Percentiles rank a stretch among this genome's conserved stretches.
phyloP scores from a whole-genome alignment of 345 rosid species.

The Citrus trifoliata region DNA sequence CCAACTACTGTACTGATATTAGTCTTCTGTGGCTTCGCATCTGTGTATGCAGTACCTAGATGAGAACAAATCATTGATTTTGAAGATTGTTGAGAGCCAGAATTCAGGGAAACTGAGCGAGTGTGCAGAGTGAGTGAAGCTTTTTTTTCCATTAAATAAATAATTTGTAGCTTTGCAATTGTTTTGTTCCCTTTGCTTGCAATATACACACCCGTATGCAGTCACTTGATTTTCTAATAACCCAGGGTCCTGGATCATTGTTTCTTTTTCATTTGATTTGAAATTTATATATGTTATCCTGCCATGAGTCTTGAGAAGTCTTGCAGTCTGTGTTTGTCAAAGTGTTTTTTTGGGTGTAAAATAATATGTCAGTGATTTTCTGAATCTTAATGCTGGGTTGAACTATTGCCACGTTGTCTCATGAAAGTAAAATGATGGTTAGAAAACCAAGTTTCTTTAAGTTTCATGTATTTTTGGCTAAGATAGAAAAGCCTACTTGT shows the following conservation, averaged over 20 bases:
- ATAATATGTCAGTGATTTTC: background rate
- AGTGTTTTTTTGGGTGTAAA: background rate
- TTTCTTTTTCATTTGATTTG: background rate
- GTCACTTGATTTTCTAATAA: background rate
- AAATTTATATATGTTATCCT: background rate
- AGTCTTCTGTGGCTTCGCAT: background rate
- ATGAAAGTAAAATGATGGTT: background rate
- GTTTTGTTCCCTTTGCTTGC: background rate
- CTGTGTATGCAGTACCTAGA: constrained; percentile 78
- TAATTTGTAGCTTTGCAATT: background rate
- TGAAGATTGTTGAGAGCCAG: constrained; percentile 99
- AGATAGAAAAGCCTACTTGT: background rate
- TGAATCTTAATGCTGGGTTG: background rate
- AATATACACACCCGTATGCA: background rate
- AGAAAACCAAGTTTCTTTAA: background rate
- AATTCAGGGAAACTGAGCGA: constrained; percentile 89
- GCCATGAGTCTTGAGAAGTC: background rate
- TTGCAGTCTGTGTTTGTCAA: background rate
- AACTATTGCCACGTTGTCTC: background rate
- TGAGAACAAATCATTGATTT: constrained; percentile 98
- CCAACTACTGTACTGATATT: background rate
- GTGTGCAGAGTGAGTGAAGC: constrained; percentile 86
- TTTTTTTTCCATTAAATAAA: background rate
- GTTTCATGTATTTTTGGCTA: background rate
- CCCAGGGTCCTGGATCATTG: background rate